A percentile compares a stretch with the other conserved stretches of the same genome.
Evolutionary conservation across 2,329 filamentous ascomycete genomes (phyloP).

Genomic region (Fusarium papillatum): DNA sequence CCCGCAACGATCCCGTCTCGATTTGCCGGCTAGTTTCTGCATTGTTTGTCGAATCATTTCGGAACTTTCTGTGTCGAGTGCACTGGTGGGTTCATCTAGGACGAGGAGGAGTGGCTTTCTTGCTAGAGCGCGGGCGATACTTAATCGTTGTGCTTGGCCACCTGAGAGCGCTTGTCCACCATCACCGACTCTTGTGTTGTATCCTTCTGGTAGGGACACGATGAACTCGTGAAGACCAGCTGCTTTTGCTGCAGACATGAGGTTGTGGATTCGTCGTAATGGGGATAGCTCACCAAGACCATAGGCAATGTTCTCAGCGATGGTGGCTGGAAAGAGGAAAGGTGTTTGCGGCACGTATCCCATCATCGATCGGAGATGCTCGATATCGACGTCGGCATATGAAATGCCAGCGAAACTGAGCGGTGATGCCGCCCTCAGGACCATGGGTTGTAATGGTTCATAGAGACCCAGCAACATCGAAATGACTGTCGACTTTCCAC

Average conservation of each 20-base stretch:
- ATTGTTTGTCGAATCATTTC: constrained; percentile 75
- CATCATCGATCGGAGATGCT: constrained; percentile 70
- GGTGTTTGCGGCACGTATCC: constrained; percentile 80
- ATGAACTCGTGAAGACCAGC: constrained; percentile 85
- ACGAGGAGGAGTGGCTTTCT: constrained; percentile 80
- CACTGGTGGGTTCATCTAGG: constrained; percentile 89
- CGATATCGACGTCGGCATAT: constrained; percentile 70
- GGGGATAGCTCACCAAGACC: constrained; percentile 72
- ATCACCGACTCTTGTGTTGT: constrained; percentile 80
- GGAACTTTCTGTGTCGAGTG: constrained; percentile 80
- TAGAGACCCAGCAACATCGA: constrained; percentile 83
- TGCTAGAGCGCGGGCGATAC: constrained; percentile 84
- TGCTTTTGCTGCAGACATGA: constrained; percentile 66
- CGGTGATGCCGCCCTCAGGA: constrained; percentile 40
- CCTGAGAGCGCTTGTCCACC: constrained; percentile 82
- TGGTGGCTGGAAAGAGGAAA: constrained; percentile 81
- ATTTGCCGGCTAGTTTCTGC: constrained; percentile 58
- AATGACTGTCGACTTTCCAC: constrained; percentile 91
- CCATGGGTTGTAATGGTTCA: constrained; percentile 45
- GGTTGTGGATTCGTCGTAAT: constrained; percentile 57
- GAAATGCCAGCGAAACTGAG: constrained; percentile 72
- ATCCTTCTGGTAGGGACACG: constrained; percentile 70
- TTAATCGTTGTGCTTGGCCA: constrained; percentile 86
- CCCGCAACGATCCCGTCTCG: constrained; percentile 42
- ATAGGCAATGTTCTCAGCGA: constrained; percentile 87